These are phyloP conservation scores for Hypericum androsaemum DNA, from an alignment of 345 rosid species.

Conservation along the genomic window DNA sequence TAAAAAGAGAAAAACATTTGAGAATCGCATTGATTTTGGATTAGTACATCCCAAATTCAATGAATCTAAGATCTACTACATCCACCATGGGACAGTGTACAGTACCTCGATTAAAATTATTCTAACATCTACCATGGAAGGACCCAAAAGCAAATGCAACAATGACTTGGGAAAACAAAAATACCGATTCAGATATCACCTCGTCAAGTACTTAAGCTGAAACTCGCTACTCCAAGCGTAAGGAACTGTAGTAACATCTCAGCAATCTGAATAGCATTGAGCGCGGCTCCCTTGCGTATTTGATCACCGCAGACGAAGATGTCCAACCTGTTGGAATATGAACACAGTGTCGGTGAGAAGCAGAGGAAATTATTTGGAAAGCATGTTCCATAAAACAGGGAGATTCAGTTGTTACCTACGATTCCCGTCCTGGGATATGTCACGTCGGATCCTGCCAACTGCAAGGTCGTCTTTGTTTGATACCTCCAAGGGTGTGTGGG, in stretches of 20 bases:
- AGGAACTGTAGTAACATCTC: constrained; percentile 64
- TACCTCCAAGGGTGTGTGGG: constrained; percentile 84
- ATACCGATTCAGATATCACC: too few species aligned
- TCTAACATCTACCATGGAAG: too few species aligned
- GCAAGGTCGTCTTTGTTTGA: constrained; percentile 93
- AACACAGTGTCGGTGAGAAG: not conserved
- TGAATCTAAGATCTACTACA: too few species aligned
- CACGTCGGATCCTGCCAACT: constrained; percentile 83
- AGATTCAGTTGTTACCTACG: constrained; percentile 38
- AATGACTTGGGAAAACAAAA: too few species aligned
- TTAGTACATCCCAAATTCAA: too few species aligned
- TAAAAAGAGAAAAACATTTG: too few species aligned
- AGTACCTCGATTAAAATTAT: too few species aligned
- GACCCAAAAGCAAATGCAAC: too few species aligned
- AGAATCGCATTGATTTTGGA: too few species aligned
- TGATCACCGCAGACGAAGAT: constrained; percentile 95
- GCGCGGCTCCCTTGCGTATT: constrained; percentile 96
- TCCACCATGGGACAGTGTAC: too few species aligned
- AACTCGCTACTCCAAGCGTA: not conserved
- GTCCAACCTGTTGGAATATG: constrained; percentile 54
- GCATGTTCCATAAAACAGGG: constrained; percentile 4
- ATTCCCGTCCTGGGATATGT: constrained; percentile 75
- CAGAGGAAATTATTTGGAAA: not conserved
- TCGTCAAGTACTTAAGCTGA: too few species aligned
- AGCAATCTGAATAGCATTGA: constrained; percentile 92